Conservation (phyloP, 2,329 filamentous ascomycete species). For the Capronia americana region DNA sequence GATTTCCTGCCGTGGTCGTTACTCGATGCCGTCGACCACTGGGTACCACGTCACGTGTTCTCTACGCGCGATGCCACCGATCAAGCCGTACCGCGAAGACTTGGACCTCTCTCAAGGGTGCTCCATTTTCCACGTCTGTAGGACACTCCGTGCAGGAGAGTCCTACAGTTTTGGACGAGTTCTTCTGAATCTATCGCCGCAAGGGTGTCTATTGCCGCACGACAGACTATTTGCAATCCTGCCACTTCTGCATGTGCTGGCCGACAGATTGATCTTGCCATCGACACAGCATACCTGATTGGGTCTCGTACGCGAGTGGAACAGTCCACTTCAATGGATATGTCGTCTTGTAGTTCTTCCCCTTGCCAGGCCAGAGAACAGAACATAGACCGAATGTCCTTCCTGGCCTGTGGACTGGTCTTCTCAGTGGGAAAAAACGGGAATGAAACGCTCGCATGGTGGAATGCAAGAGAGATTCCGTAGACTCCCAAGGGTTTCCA, state of each 20-base stretch:
- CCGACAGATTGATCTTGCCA: too few species aligned
- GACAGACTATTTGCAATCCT: neutral
- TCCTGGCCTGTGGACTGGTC: too few species aligned
- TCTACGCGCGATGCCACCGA: neutral
- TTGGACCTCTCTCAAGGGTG: neutral
- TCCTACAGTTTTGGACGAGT: neutral
- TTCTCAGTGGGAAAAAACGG: too few species aligned
- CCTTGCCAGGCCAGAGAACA: too few species aligned
- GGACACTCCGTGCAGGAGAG: neutral
- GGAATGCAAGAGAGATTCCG: too few species aligned
- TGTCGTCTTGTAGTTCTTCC: too few species aligned
- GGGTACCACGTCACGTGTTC: neutral
- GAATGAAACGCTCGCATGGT: too few species aligned
- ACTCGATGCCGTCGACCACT: neutral
- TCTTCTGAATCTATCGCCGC: neutral
- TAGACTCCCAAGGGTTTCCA: too few species aligned
- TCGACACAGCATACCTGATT: neutral
- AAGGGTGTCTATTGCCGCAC: neutral
- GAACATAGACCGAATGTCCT: too few species aligned
- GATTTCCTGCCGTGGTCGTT: neutral
- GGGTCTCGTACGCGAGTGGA: neutral
- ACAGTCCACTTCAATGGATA: too few species aligned
- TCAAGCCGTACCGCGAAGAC: neutral
- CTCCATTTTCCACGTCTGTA: neutral
- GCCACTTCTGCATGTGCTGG: neutral